Evolutionary conservation across 1,284 basidiomycete genomes (phyloP).

Genomic region (Xerocomus minutiporus): DNA sequence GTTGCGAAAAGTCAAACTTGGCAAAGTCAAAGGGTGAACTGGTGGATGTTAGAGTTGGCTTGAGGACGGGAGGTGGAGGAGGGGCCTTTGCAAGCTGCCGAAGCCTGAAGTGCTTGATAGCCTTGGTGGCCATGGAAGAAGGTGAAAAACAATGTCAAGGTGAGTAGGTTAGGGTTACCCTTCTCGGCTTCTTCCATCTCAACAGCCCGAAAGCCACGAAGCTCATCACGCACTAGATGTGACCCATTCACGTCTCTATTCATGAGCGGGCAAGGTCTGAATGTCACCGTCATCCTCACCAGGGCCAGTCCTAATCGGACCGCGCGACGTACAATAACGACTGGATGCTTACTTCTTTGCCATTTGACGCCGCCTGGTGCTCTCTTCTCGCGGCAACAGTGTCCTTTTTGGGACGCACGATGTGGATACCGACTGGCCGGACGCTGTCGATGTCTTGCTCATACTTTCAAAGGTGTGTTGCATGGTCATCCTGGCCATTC

Average conservation of each 20-base stretch:
- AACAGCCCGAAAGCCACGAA: constrained; percentile 47
- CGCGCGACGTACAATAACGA: too few species aligned
- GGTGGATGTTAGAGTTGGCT: constrained; percentile 15
- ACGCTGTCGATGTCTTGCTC: too few species aligned
- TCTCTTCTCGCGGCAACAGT: constrained; percentile 13
- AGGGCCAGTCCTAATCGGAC: too few species aligned
- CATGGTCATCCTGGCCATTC: too few species aligned
- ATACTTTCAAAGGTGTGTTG: not conserved
- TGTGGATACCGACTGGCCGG: not conserved
- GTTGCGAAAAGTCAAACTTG: constrained; percentile 23
- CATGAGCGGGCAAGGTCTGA: constrained; percentile 55
- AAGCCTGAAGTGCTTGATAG: constrained; percentile 44
- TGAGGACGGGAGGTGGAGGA: constrained; percentile 35
- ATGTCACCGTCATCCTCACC: constrained; percentile 23
- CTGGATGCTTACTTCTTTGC: too few species aligned
- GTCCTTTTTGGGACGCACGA: constrained; percentile 2
- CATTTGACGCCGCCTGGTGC: not conserved
- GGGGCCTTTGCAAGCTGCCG: constrained; percentile 38
- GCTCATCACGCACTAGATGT: constrained; percentile 43
- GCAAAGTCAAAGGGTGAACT: constrained; percentile 16
- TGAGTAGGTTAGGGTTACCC: not conserved
- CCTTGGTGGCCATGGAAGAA: constrained; percentile 32
- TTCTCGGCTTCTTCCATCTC: constrained; percentile 3
- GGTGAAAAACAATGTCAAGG: not conserved
- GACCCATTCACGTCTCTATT: constrained; percentile 25